Conservation (phyloP, 176 grass and related monocot species). For the Cenchrus purpureus region DNA sequence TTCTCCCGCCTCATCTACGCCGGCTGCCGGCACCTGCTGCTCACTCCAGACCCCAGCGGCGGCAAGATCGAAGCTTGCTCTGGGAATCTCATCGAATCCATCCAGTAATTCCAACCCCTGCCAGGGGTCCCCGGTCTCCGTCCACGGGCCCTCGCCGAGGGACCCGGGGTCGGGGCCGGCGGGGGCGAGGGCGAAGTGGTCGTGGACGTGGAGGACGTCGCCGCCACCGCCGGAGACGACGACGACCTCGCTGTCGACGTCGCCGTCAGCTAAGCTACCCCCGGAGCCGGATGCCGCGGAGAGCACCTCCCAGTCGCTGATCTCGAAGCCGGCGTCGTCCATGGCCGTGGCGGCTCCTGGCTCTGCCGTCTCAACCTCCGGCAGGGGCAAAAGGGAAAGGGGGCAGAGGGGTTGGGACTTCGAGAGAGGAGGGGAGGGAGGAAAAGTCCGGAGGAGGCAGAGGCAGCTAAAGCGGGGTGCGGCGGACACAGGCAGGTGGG, state of each 20-base stretch:
- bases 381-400: neutral
- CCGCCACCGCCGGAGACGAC: conserved; percentile 31
- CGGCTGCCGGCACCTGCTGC: neutral
- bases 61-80: neutral
- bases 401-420: neutral
- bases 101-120: neutral
- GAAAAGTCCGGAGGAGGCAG: too few relatives aligned
- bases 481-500: neutral
- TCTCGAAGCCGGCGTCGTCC: conserved; percentile 51
- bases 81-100: conserved; percentile 18
- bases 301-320: conserved; percentile 65
- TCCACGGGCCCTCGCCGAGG: neutral
- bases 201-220: conserved; percentile 33
- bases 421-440: neutral
- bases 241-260: neutral
- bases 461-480: neutral
- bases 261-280: neutral
- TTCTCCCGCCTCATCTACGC: neutral
- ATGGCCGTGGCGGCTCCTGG: conserved; percentile 23
- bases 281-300: conserved; percentile 33
- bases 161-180: neutral
- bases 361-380: neutral
- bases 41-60: neutral
- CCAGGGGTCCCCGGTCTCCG: neutral
- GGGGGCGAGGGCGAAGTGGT: conserved; percentile 48